Conservation (phyloP, 2,329 filamentous ascomycete species). For the Colletotrichum zoysiae region DNA sequence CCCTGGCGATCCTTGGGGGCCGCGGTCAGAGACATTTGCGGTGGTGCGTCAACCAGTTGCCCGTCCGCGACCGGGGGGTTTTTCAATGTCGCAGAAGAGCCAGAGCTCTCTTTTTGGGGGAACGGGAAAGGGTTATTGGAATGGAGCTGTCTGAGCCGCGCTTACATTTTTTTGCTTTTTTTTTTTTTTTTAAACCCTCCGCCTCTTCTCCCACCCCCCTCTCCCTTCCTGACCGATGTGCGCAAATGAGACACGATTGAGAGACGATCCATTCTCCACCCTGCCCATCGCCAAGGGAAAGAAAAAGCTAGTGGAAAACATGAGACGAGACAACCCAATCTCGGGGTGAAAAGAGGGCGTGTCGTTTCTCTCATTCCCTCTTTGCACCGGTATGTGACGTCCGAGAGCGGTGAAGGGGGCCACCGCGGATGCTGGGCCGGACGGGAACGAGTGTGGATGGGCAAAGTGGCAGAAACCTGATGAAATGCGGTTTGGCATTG, state of each 20-base stretch:
- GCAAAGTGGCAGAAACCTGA: constrained; percentile 16
- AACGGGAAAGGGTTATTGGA: neutral
- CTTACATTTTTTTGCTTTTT: neutral
- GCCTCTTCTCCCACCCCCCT: neutral
- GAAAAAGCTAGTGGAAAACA: too few relatives aligned
- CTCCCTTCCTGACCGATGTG: neutral
- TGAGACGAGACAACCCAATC: neutral
- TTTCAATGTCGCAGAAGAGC: constrained; percentile 9
- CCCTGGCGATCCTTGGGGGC: constrained; percentile 36
- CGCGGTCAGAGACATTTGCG: constrained; percentile 19
- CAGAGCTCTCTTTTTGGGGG: neutral
- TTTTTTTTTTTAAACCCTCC: neutral
- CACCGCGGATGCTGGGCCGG: neutral
- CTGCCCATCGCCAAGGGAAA: constrained; percentile 11
- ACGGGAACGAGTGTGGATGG: neutral
- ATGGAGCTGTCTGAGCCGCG: constrained; percentile 11
- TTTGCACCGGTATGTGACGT: neutral
- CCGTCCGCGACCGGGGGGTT: constrained; percentile 27
- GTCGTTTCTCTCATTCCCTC: constrained; percentile 3
- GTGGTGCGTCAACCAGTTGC: constrained; percentile 30
- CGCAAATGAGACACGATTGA: constrained; percentile 12
- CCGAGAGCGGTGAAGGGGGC: neutral
- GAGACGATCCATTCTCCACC: constrained; percentile 5
- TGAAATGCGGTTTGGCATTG: neutral
- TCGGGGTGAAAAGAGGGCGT: neutral